Conservation (phyloP, 1,284 basidiomycete genomes). For the Trichosporon coremiiforme region DNA sequence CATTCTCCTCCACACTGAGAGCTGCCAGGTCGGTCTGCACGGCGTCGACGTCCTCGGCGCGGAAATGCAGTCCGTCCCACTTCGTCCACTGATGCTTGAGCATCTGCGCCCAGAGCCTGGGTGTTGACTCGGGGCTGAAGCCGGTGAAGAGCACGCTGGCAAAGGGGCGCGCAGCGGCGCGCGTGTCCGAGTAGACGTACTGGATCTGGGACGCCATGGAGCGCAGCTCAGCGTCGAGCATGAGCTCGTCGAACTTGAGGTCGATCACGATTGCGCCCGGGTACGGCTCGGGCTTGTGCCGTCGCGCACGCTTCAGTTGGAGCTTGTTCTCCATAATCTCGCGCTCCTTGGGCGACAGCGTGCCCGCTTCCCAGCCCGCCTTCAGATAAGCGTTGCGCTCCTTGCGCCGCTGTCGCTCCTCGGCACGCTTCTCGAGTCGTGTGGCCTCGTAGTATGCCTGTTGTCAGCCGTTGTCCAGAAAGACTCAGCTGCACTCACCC, state of each 20-base stretch:
- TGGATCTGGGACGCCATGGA: constrained; percentile 85
- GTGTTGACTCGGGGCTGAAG: constrained; percentile 56
- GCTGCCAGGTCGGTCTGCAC: constrained; percentile 28
- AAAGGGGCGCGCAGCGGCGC: constrained; percentile 71
- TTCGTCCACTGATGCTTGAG: constrained; percentile 61
- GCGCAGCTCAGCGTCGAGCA: constrained; percentile 91
- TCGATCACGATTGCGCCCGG: constrained; percentile 81
- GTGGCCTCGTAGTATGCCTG: constrained; percentile 31
- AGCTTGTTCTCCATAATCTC: constrained; percentile 37
- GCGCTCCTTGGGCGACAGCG: constrained; percentile 38
- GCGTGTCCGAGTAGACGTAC: constrained; percentile 85
- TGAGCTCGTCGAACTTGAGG: constrained; percentile 89
- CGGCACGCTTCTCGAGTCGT: constrained; percentile 42
- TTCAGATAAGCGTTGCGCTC: constrained; percentile 33
- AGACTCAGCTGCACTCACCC: constrained; percentile 35
- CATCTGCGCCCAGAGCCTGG: constrained; percentile 48
- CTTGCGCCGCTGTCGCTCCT: constrained; percentile 41
- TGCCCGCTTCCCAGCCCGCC: constrained; percentile 43
- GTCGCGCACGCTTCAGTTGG: constrained; percentile 35
- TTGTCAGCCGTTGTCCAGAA: constrained; percentile 13
- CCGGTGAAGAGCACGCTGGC: constrained; percentile 73
- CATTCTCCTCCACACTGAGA: constrained; percentile 19
- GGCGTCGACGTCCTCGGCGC: constrained; percentile 65
- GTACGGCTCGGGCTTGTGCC: constrained; percentile 46
- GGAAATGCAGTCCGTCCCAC: constrained; percentile 71